These are phyloP conservation scores for Sporobolomyces roseus DNA, from an alignment of 768 basidiomycete species.

Conservation along the genomic window DNA sequence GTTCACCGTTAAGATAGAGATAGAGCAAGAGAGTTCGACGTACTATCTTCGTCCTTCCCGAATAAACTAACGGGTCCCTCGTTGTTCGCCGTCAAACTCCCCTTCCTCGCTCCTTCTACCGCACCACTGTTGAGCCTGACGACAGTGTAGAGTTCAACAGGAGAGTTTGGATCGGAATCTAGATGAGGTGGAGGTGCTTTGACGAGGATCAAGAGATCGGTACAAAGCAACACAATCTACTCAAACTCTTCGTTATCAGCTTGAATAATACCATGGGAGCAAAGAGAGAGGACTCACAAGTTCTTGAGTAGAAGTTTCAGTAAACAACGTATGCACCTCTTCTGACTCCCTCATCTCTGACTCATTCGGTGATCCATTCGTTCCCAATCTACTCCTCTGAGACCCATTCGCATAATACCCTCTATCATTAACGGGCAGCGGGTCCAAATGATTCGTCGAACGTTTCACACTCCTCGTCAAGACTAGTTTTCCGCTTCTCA, in stretches of 20 bases:
- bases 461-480: slow-evolving; percentile 36
- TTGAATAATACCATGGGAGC: background rate
- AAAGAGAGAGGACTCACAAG: slow-evolving; percentile 25
- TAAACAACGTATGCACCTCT: slow-evolving; percentile 74
- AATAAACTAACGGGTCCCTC: slow-evolving; percentile 27
- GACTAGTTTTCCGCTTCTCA: slow-evolving; percentile 83
- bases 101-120: slow-evolving; percentile 52
- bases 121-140: slow-evolving; percentile 82
- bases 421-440: slow-evolving; percentile 39
- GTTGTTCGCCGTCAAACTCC: too few relatives aligned
- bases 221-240: slow-evolving; percentile 78
- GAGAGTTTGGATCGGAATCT: slow-evolving; percentile 66
- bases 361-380: background rate
- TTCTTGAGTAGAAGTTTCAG: slow-evolving; percentile 25
- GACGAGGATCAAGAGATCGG: slow-evolving; percentile 87
- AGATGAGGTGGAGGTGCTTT: slow-evolving; percentile 68
- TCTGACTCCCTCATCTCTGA: too few relatives aligned
- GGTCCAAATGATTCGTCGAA: slow-evolving; percentile 22
- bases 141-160: slow-evolving; percentile 93
- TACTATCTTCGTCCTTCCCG: slow-evolving; percentile 19
- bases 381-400: background rate
- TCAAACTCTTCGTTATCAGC: too few relatives aligned
- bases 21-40: background rate
- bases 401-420: background rate
- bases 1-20: background rate